Base-by-base conservation (phyloP, 1,139 yeast genomes). In the Taphrina sp. region DNA sequence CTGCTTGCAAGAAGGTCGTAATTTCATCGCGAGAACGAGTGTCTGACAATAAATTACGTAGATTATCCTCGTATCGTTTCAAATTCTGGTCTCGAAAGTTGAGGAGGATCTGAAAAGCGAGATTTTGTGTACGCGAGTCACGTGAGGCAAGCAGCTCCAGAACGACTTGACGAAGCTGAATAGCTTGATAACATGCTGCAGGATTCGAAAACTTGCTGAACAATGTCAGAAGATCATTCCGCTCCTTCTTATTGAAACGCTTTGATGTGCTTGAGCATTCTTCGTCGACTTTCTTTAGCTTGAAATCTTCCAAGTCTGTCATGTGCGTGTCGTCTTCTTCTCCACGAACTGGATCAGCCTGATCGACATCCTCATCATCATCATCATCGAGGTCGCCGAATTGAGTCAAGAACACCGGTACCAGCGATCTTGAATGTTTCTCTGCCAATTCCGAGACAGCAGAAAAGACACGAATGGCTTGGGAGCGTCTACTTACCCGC, bases 1-100 rank as follows among this genome's bases (percentile, higher is more conserved):
- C 72, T 35, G 73, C 73, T 3, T 78, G 72, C 34, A 87, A 72
- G 45, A 92, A 76, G 33, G 77, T 79, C 29, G 86, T 73, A 33
- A 90, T 72, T 68, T 90, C 96, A 68, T 94, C 98, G 59, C 88
- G 80, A 71, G 88, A 90, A 22, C 83, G 73, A 1, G 87, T 79
- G 61, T 89, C 95, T 66, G 90, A 96, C 28, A 92, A 72, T 58
- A 94, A 71, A 62, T 85, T 89, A 54, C 72, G 76, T 64, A 94
- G 73, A 62, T 83, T 83, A 61, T 85, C 95, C 59, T 76, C 75
- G 66, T 89, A 90, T 67, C 83, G 85, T 56, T 75, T 75, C 31
- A 87, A 70, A 1, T 74, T 72, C 1, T 78, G 76, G 58, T 78
- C 75, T 61, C 82, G 80, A 75, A 78, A 85, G 44, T 85, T 80